These are phyloP conservation scores for Trichosporon faecale DNA, from an alignment of 1,284 basidiomycete species.

Conservation along the genomic window DNA sequence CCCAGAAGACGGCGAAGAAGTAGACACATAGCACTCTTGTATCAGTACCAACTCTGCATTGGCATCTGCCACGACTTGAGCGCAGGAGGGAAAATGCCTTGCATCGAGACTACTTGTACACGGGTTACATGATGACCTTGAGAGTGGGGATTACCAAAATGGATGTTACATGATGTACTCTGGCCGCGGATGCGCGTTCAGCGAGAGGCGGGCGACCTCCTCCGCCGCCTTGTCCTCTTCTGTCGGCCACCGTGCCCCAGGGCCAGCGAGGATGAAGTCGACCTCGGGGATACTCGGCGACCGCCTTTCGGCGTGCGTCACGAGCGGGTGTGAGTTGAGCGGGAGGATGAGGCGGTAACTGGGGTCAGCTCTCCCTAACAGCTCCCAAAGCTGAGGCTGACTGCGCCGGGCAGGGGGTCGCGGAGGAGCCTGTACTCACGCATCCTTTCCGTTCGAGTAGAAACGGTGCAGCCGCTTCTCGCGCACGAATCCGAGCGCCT, in stretches of 20 bases:
- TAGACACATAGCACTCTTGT: not conserved
- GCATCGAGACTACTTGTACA: slow-evolving; percentile 6
- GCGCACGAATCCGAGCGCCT: slow-evolving; percentile 86
- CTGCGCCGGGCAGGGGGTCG: too few species aligned
- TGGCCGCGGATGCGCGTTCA: not conserved
- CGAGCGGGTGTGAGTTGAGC: slow-evolving; percentile 25
- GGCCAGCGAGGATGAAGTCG: slow-evolving; percentile 11
- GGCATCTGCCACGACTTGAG: not conserved
- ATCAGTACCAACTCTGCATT: slow-evolving; percentile 1
- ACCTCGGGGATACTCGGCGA: slow-evolving; percentile 5
- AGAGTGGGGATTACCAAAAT: not conserved
- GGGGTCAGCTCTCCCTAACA: not conserved
- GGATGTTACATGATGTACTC: slow-evolving; percentile 17
- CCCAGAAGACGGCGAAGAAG: not conserved
- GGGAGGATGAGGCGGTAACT: slow-evolving; percentile 43
- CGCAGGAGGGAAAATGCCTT: not conserved
- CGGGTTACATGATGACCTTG: not conserved
- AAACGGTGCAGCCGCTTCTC: slow-evolving; percentile 94
- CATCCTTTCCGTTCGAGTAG: slow-evolving; percentile 72
- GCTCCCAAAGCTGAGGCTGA: too few species aligned
- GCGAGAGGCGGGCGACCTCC: slow-evolving; percentile 11
- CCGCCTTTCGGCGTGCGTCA: slow-evolving; percentile 9
- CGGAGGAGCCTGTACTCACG: slow-evolving; percentile 37
- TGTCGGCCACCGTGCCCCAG: not conserved
- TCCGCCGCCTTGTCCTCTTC: not conserved